phyloP scores from a whole-genome alignment of 768 basidiomycete species.

The Boletus pseudopeckii region DNA sequence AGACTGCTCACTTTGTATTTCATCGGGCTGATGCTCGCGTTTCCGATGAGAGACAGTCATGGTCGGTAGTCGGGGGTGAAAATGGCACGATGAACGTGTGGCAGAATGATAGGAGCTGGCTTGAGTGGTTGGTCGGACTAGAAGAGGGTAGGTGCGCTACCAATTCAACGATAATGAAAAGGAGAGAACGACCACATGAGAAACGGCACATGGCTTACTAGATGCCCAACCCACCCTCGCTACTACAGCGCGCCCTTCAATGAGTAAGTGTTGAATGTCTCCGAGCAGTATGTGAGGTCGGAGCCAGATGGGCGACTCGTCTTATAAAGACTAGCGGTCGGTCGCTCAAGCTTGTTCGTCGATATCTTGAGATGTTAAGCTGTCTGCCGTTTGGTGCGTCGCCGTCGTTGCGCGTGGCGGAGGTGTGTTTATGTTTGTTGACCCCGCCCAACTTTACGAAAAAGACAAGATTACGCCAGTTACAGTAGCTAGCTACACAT shows the following conservation, averaged over 20 bases:
- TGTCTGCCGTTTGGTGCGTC: background rate
- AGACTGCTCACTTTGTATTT: constrained; percentile 53
- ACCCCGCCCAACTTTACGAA: background rate
- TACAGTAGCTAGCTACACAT: too few species aligned
- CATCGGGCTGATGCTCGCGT: constrained; percentile 59
- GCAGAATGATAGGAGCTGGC: background rate
- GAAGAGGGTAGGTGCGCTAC: background rate
- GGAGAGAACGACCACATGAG: background rate
- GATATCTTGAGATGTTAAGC: background rate
- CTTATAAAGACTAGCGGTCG: background rate
- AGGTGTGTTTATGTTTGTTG: constrained; percentile 14
- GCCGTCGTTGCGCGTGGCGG: constrained; percentile 10
- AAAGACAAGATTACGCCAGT: too few species aligned
- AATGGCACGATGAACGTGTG: background rate
- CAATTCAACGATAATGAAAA: background rate
- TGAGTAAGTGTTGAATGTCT: background rate
- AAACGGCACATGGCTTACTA: background rate
- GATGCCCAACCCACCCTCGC: background rate
- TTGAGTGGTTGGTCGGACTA: background rate
- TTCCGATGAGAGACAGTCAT: constrained; percentile 72
- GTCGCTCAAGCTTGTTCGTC: background rate
- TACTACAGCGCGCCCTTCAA: background rate
- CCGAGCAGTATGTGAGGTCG: background rate
- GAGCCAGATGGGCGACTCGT: background rate
- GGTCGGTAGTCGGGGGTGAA: background rate